Percentiles rank a stretch among this genome's conserved stretches.
These are phyloP conservation scores for Elaeis guineensis DNA, from an alignment of 176 grass and related monocot genomes.

Conservation along the genomic window DNA sequence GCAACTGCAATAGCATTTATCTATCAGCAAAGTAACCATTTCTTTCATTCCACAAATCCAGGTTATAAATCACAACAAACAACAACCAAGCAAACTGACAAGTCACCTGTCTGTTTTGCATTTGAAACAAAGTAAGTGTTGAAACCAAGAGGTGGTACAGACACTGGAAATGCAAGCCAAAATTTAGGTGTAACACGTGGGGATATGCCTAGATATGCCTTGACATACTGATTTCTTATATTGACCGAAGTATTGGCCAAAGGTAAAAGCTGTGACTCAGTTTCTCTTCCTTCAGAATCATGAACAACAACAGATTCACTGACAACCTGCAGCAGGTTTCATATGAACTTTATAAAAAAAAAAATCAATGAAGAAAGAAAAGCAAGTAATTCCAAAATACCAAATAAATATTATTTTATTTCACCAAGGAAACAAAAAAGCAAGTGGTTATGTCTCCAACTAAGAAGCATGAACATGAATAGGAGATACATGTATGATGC, in stretches of 20 bases:
- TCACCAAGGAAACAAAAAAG: too few species aligned
- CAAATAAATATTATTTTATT: too few species aligned
- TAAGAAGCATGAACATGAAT: too few species aligned
- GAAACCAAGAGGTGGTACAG: slow-evolving; percentile 74
- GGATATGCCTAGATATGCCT: slow-evolving; percentile 53
- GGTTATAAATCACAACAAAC: slow-evolving; percentile 9
- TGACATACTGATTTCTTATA: slow-evolving; percentile 53
- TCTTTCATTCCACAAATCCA: not conserved
- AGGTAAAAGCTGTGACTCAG: slow-evolving; percentile 89
- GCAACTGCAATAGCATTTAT: slow-evolving; percentile 37
- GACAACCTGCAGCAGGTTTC: slow-evolving; percentile 38
- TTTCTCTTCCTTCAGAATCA: slow-evolving; percentile 77
- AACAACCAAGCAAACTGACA: not conserved
- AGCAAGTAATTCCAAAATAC: too few species aligned
- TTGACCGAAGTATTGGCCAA: slow-evolving; percentile 40
- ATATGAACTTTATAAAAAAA: too few species aligned
- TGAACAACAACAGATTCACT: slow-evolving; percentile 62
- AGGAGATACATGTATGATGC: too few species aligned
- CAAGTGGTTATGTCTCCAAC: too few species aligned
- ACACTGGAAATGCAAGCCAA: slow-evolving; percentile 88
- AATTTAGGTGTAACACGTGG: slow-evolving; percentile 53
- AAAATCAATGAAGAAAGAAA: too few species aligned
- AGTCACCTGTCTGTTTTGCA: slow-evolving; percentile 52
- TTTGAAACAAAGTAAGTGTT: slow-evolving; percentile 78
- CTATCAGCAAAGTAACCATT: not conserved